Base-by-base conservation (phyloP, 2,329 filamentous ascomycete species). In the Pyricularia grisea region DNA sequence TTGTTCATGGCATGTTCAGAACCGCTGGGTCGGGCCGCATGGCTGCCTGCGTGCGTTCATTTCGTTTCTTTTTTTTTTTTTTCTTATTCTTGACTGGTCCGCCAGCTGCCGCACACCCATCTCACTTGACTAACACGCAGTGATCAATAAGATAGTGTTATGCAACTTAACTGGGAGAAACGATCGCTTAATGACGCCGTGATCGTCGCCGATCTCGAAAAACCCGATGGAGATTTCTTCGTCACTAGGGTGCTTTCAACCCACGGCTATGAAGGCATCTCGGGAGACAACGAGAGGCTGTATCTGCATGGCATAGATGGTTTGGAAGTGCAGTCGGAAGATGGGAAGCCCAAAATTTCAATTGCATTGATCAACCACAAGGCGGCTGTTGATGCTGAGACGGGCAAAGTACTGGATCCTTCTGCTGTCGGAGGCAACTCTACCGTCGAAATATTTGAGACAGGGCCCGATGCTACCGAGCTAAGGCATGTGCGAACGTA, bases 181-280 rank as follows among this genome's bases (percentile, higher is more conserved):
- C 76, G 76, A 2, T 76, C 78, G 0, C 69, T 72, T 2, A 71
- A 70, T 20, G 79, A 80, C 69, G 74, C 75, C 4, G 68, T 80
- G 20, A 69, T 79, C 2, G 75, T 72, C 2, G 27, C 79, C 11
- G 73, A 79, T 25, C 73, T 79, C 20, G 78, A 80, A 67, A 74
- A 73, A 42, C 74, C 74, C 1, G 25, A 50, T 14, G 72, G 68
- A 0, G 42, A 68, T 0, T 70, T 71, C 2, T 74, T 77, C 27
- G 67, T 72, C 2, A 65, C 72, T 20, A 75, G 73, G 2, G 64
- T 68, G 0, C 71, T 80, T 14, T 68, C 70, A 9, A 78, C 74
- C 0, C 69, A 73, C 0, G 75, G 70, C 0, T 80, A 74, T 33
- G 27, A 71, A 3, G 78, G 78, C 0, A 77, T 75, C 0, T 71